Evolutionary conservation across 805 yeast genomes (phyloP).

Genomic region (Saccharomycopsis sp.): DNA sequence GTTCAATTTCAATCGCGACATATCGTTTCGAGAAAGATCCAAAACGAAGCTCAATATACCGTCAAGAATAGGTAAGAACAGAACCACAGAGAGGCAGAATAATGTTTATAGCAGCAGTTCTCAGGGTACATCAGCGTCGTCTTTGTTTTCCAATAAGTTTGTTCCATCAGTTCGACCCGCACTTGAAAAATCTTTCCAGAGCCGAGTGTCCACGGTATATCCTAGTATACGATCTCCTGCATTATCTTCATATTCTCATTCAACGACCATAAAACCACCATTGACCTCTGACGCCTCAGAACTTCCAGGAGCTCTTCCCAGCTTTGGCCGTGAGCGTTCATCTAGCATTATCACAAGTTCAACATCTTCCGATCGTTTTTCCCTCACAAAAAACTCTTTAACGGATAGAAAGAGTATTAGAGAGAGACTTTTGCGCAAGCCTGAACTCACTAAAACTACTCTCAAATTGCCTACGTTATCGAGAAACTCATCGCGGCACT

Average conservation of each 20-base stretch:
- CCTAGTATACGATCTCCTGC: background rate
- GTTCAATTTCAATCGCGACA: background rate
- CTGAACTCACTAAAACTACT: slow-evolving; percentile 1
- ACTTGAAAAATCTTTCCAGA: background rate
- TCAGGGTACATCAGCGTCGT: background rate
- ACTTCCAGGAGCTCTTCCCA: background rate
- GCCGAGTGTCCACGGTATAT: background rate
- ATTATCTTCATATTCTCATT: too few relatives aligned
- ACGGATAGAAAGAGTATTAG: slow-evolving; percentile 3
- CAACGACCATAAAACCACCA: background rate
- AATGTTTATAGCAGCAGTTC: background rate
- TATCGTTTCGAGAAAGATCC: slow-evolving; percentile 1
- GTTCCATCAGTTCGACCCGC: too few relatives aligned
- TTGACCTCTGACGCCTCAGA: background rate
- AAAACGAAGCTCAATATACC: slow-evolving; percentile 3
- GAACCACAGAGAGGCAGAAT: background rate
- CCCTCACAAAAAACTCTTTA: background rate
- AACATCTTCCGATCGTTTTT: background rate
- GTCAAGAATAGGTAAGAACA: background rate
- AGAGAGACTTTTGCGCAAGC: slow-evolving; percentile 3
- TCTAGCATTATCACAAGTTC: too few relatives aligned
- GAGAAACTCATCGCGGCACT: background rate
- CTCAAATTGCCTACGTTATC: background rate
- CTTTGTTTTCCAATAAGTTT: background rate
- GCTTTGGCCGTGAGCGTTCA: background rate